These are phyloP conservation scores for Claviceps spartinae DNA, from an alignment of 2,329 filamentous ascomycete genomes.

Conservation along the genomic window DNA sequence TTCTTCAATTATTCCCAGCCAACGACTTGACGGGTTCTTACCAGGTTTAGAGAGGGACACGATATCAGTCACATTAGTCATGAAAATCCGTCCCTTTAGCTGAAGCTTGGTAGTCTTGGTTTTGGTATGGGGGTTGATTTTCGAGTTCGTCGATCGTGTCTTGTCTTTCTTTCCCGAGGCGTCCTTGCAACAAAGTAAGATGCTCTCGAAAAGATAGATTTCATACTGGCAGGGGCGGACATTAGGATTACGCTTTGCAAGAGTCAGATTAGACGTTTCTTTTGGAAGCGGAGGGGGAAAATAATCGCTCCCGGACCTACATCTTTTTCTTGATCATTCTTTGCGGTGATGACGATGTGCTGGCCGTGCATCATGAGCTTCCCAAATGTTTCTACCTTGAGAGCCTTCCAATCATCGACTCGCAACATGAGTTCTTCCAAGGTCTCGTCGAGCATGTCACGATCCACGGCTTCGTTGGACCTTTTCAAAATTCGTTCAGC, in stretches of 20 bases:
- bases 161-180: slow-evolving; percentile 63
- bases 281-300: background rate
- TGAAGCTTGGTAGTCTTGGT: slow-evolving; percentile 72
- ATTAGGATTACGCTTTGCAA: background rate
- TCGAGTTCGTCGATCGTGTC: slow-evolving; percentile 41
- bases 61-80: slow-evolving; percentile 97
- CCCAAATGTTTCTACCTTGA: slow-evolving; percentile 82
- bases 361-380: slow-evolving; percentile 77
- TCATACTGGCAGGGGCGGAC: slow-evolving; percentile 54
- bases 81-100: slow-evolving; percentile 94
- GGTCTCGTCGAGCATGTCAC: slow-evolving; percentile 72
- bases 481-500: slow-evolving; percentile 70
- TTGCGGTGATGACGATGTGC: slow-evolving; percentile 80
- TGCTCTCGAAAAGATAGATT: slow-evolving; percentile 93
- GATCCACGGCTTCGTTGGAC: slow-evolving; percentile 83
- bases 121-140: slow-evolving; percentile 47
- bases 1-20: too few relatives aligned
- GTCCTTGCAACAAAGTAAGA: slow-evolving; percentile 94
- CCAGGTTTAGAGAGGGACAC: slow-evolving; percentile 76
- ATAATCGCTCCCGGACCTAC: slow-evolving; percentile 31
- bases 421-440: slow-evolving; percentile 66
- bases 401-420: slow-evolving; percentile 95
- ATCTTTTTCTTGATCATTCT: slow-evolving; percentile 84
- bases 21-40: slow-evolving; percentile 27
- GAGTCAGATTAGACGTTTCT: background rate